Base-by-base conservation (phyloP, 345 rosid genomes). In the Lagerstroemia speciosa region DNA sequence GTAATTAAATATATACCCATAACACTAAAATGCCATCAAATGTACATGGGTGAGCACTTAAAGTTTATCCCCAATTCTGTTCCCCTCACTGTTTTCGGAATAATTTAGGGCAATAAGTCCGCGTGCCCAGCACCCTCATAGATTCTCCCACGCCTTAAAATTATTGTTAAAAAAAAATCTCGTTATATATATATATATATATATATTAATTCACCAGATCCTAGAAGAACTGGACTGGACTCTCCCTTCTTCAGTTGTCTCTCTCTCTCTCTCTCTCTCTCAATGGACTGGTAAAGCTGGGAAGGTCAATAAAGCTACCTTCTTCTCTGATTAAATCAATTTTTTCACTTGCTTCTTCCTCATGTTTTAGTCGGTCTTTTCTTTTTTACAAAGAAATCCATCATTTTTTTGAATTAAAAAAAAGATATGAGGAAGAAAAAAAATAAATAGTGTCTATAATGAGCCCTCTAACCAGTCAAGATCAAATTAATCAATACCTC, bases 51-150 rank as follows among this genome's bases (percentile, higher is more conserved):
- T 15, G 38, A 4, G 38, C 46, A 15, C 38, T 62, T 33, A 62
- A 8, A 38, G 34, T 16, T 1, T 24, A 11, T 43, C 19, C 52
- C 71, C 52, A 55, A n/a, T 33, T 26, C 52, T 36, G 5, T 55
- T 52, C 37, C 58, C 34, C 48, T 32, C 64, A 63, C 69, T n/a
- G 41, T 37, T 70, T 30, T 61, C 45, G 67, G 82, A 81, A 81
- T 82, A 80, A 81, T 83, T 84, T 81, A 58, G 77, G 81, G 84
- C 79, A 79, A 67, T 77, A 82, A 79, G 86, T 76, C 81, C 74
- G 86, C 88, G 84, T 84, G 91, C 85, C 85, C 72, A 79, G 15
- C 55, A 69, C 75, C 73, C 72, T 67, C 72, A 74, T 78, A 78
- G 83, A 84, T 82, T 78, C 84, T 62, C 40, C 27, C 65, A n/a